Evolutionary conservation across 305 asterid genomes (phyloP), one percentile per base, ranked within the genome.

Genomic region (Fraxinus sp.): DNA sequence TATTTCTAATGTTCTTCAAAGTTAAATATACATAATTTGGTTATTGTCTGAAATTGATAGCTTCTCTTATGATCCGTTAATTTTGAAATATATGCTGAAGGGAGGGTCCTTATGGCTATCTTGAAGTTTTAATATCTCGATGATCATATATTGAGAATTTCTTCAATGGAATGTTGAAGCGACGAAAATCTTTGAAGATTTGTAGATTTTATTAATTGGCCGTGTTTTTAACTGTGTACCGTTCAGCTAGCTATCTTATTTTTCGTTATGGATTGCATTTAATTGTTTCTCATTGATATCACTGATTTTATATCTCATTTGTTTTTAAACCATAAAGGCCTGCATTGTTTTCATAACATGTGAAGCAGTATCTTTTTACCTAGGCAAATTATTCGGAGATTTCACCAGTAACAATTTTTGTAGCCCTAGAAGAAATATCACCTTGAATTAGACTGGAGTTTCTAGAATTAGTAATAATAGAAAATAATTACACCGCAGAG

Each of bases 171-270:
- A 41, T 10, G 20, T 41, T 22, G 36, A 76, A 81, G 79, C 59
- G 80, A 35, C 78, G 57, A 35, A 20, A 39, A 13, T 22, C n/a
- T 83, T 35, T 26, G 11, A 81, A 59, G 75, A 22, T 78, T 39
- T 55, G 81, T 35, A 59, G 41, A 74, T 64, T 80, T 73, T 85
- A 77, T 59, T 75, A 28, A 82, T 72, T 49, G 33, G 20, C 76
- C 16, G 46, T 64, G 64, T 76, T 76, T 57, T 77, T 76, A 49
- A 28, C 33, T 20, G 78, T 73, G 77, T 7, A 26, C 37, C 36
- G 11, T 39, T 79, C 66, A 24, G 78, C 73, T 36, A 18, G 66
- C 70, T 36, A 41, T 57, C 41, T 46, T 80, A 46, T 22, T 28
- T 20, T 73, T 44, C 33, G 78, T 59, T 80, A 18, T 57, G 37